A percentile compares a stretch with the other conserved stretches of the same genome.
These are phyloP conservation scores for Debaryomycetaceae sp. DNA, from an alignment of 1,139 yeast genomes.

Conservation along the genomic window DNA sequence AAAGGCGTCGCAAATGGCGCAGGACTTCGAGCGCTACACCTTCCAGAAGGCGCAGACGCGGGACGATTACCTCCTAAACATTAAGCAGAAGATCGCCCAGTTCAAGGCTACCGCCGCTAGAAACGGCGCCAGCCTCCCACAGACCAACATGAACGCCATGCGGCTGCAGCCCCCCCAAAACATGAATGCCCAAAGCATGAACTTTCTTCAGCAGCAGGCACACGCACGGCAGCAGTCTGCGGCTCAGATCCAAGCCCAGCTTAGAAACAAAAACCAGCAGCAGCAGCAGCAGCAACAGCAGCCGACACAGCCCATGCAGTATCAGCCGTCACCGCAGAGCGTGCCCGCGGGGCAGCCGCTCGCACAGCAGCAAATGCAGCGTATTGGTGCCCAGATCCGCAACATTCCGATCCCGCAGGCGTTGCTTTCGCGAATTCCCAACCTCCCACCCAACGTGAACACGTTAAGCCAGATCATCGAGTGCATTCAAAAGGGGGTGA, in stretches of 20 bases:
- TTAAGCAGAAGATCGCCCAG: conserved; percentile 39
- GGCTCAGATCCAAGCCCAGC: conserved; percentile 32
- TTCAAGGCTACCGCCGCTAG: conserved; percentile 20
- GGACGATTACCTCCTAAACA: conserved; percentile 37
- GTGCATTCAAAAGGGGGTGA: conserved; percentile 53
- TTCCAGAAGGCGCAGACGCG: conserved; percentile 35
- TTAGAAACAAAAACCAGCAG: conserved; percentile 14
- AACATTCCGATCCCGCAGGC: conserved; percentile 74
- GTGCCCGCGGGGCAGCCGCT: conserved; percentile 8
- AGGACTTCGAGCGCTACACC: conserved; percentile 42
- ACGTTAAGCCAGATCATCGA: conserved; percentile 85
- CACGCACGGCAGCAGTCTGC: conserved; percentile 45
- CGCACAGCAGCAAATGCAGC: conserved; percentile 29
- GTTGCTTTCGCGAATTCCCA: conserved; percentile 66
- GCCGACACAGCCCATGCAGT: conserved; percentile 7
- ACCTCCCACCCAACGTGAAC: conserved; percentile 72
- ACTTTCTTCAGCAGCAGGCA: conserved; percentile 46
- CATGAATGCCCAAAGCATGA: conserved; percentile 16
- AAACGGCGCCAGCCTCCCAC: conserved; percentile 5
- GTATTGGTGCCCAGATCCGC: conserved; percentile 34
- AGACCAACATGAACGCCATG: conserved; percentile 1
- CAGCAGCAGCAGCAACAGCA: conserved; percentile 8
- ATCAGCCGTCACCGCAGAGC: conserved; percentile 8
- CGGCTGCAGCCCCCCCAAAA: not conserved
- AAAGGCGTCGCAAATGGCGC: conserved; percentile 39